Conservation (phyloP, 495 filamentous ascomycete genomes). For the Paragyromitra xinjiangensis region DNA sequence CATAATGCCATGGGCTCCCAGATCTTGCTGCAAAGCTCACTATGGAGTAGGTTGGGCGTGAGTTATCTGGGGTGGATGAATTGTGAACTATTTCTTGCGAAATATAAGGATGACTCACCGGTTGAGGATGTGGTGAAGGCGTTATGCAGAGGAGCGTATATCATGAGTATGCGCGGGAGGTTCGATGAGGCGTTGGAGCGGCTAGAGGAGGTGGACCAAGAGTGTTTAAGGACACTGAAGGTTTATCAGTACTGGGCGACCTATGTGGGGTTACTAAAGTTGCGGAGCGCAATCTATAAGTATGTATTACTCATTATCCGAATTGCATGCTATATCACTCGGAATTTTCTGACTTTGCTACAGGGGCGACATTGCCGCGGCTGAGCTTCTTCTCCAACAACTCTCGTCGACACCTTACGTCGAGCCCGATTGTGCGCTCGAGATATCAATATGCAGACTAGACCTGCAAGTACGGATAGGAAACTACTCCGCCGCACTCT, state of each 20-base stretch:
- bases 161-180: constrained; percentile 71
- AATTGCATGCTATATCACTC: constrained; percentile 21
- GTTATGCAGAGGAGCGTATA: constrained; percentile 66
- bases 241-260: constrained; percentile 80
- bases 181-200: constrained; percentile 74
- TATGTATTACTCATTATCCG: constrained; percentile 51
- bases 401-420: constrained; percentile 65
- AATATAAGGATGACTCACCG: constrained; percentile 70
- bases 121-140: constrained; percentile 81
- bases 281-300: constrained; percentile 74
- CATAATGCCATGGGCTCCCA: constrained; percentile 75
- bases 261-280: constrained; percentile 75
- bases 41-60: constrained; percentile 75
- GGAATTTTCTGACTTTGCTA: background rate
- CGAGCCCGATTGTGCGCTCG: constrained; percentile 75
- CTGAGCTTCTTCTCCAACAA: constrained; percentile 71
- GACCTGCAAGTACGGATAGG: constrained; percentile 73
- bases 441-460: constrained; percentile 74
- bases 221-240: constrained; percentile 77
- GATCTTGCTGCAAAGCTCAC: constrained; percentile 72
- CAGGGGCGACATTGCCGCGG: constrained; percentile 73
- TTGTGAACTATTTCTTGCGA: constrained; percentile 79
- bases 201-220: constrained; percentile 72
- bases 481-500: constrained; percentile 66
- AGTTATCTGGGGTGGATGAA: constrained; percentile 71